Base-by-base conservation (phyloP, 306 rosid genomes). In the Casuarina cunninghamiana region DNA sequence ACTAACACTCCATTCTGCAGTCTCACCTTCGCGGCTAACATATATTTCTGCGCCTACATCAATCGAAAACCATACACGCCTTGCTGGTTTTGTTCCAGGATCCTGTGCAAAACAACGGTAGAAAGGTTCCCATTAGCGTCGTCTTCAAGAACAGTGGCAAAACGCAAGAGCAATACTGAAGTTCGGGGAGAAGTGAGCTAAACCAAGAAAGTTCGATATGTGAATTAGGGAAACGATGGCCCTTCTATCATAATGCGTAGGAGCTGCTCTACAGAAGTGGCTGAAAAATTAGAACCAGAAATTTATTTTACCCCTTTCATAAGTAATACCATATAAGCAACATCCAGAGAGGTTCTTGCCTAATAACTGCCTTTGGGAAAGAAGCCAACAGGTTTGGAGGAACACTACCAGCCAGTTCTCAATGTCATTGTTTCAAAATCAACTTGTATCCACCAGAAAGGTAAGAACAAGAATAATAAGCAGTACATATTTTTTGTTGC, bases 1-100 rank as follows among this genome's bases (percentile, higher is more conserved):
- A 84, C 87, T 84, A 19, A 84, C 82, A 5, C 75, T 75, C 89
- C 90, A 87, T 74, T 84, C 89, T 2, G 88, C 89, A 2, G 86
- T 89, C 68, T 43, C 83, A 15, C 84, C 75, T 2, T 32, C 16
- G 8, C 43, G 38, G 53, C 85, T 84, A 2, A 80, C 74, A 65
- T 86, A 84, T 58, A 89, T 87, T 73, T 89, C 90, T 41, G 88
- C 72, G 11, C 90, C 90, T 13, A 83, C 87, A 72, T 89, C 76
- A 35, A 86, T 69, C 2, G 90, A 89, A 7, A 77, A 73, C 93
- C 89, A 89, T 42, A 71, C 69, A 39, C 89, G 75, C 83, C 74
- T 72, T n/a, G 87, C 90, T 6, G 87, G 85, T 46, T 80, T 72
- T 10, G 90, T 86, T 60, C 90, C 90, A 39, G 90, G 85, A 54